phyloP scores from a whole-genome alignment of 257 asterid species.

The Nicotiana sylvestris region DNA sequence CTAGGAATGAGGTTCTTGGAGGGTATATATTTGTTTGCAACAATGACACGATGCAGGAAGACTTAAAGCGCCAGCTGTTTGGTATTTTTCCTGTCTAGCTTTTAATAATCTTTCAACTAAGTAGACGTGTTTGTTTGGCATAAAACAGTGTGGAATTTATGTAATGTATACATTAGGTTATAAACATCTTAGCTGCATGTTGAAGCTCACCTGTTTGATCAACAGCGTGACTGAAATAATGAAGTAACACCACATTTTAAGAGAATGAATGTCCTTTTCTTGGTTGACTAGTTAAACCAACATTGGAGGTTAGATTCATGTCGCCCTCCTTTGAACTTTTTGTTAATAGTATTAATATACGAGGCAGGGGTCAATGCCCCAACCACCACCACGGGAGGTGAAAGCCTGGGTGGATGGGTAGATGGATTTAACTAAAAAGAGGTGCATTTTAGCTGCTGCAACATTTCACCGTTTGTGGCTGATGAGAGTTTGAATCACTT shows the following conservation, averaged over 20 bases:
- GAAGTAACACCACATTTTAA: background rate
- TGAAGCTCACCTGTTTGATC: too few species aligned
- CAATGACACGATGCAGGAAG: conserved; percentile 98
- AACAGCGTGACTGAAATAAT: too few species aligned
- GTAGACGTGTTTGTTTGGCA: background rate
- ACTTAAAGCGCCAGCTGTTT: conserved; percentile 80
- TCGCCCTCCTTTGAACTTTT: too few species aligned
- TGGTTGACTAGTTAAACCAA: too few species aligned
- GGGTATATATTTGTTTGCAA: conserved; percentile 96
- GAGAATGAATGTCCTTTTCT: background rate
- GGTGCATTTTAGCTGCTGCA: background rate
- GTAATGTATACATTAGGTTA: too few species aligned
- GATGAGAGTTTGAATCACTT: background rate
- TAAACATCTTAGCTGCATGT: too few species aligned
- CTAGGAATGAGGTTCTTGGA: conserved; percentile 89
- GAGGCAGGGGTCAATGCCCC: too few species aligned
- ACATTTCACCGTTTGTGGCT: background rate
- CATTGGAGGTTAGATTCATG: too few species aligned
- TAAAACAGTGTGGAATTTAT: background rate
- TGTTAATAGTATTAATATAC: too few species aligned
- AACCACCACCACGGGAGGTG: too few species aligned
- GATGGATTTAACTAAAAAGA: too few species aligned
- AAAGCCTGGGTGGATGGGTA: too few species aligned
- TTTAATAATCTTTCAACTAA: background rate
- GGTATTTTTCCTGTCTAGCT: conserved; percentile 40